Evolutionary conservation across 2,329 filamentous ascomycete species (phyloP).

Genomic region (Pseudopithomyces chartarum): DNA sequence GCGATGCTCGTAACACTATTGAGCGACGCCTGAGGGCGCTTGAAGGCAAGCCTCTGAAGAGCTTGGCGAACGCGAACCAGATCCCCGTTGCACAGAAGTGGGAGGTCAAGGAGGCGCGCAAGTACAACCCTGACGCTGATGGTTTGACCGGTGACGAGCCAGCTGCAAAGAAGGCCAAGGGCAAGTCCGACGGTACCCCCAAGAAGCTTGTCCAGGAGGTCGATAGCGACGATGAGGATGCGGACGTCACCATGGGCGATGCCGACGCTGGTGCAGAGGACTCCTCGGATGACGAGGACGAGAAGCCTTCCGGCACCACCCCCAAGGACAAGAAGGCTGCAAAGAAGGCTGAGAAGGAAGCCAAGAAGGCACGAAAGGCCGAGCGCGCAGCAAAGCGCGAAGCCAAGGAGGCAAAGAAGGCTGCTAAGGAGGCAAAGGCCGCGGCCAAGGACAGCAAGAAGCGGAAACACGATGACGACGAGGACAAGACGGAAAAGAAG

Average conservation of each 20-base stretch:
- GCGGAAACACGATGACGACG: slow-evolving; percentile 54
- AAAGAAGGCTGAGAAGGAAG: slow-evolving; percentile 49
- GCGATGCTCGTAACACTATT: slow-evolving; percentile 71
- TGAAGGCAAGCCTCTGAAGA: slow-evolving; percentile 87
- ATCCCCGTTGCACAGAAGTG: slow-evolving; percentile 65
- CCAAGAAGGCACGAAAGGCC: slow-evolving; percentile 51
- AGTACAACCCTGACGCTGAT: slow-evolving; percentile 95
- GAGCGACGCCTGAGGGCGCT: slow-evolving; percentile 77
- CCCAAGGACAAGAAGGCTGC: slow-evolving; percentile 45
- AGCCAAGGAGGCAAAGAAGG: slow-evolving; percentile 59
- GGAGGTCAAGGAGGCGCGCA: slow-evolving; percentile 88
- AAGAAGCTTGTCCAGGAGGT: slow-evolving; percentile 57
- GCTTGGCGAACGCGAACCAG: slow-evolving; percentile 67
- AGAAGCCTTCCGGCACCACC: slow-evolving; percentile 16
- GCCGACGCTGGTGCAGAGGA: slow-evolving; percentile 43
- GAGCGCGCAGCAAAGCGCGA: slow-evolving; percentile 45
- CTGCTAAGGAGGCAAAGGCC: slow-evolving; percentile 57
- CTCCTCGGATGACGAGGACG: slow-evolving; percentile 42
- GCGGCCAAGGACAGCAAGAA: slow-evolving; percentile 61
- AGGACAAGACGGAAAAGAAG: slow-evolving; percentile 67
- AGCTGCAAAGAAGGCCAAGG: slow-evolving; percentile 61
- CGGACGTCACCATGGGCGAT: slow-evolving; percentile 47
- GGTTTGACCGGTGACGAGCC: slow-evolving; percentile 74
- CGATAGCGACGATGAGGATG: slow-evolving; percentile 49
- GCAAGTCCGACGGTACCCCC: slow-evolving; percentile 46